Base-by-base conservation (phyloP, 2,329 filamentous ascomycete species). In the Aphanoascus verrucosus region DNA sequence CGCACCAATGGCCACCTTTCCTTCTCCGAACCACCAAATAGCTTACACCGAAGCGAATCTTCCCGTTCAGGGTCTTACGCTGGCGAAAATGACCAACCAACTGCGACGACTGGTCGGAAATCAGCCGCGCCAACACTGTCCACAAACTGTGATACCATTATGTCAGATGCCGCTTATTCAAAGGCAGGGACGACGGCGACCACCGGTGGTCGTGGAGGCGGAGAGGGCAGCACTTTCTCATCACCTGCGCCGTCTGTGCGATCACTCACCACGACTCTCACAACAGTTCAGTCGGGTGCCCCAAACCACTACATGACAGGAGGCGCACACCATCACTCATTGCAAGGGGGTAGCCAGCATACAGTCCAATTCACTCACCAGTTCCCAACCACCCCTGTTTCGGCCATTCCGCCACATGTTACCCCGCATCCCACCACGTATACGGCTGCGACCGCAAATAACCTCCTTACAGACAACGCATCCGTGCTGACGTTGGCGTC, bases 101-200 rank as follows among this genome's bases (percentile, higher is more conserved):
- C 78, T 1, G 81, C 76, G 7, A 72, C 79, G 0, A 77, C 78
- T 23, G 84, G 85, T 55, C 82, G 81, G 56, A 84, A 85, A 64
- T 94, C 86, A 19, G 78, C 82, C 52, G 85, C 86, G 3, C 85
- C 85, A 1, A 94, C 89, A 0, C 76, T 89, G 3, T 88, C 86
- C n/a, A 94, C 88, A 12, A 88, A 90, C 58, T 81, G 82, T 42
- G 88, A 91, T 59, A 84, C 84, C 0, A 76, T 85, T 8, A 78
- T 82, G 56, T 94, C 88, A 1, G 81, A 89, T 60, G 79, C 79
- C 9, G 85, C 85, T 12, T 82, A 85, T 41, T 94, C 88, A 31
- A 87, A 93, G 61, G 80, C 88, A 15, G 88, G 86, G 15, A 96
- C 89, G 11, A 84, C 81, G 37, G 89, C 85, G 34, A 73, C 69